These are phyloP conservation scores for Suillus occidentalis DNA, from an alignment of 768 basidiomycete genomes.

Conservation along the genomic window DNA sequence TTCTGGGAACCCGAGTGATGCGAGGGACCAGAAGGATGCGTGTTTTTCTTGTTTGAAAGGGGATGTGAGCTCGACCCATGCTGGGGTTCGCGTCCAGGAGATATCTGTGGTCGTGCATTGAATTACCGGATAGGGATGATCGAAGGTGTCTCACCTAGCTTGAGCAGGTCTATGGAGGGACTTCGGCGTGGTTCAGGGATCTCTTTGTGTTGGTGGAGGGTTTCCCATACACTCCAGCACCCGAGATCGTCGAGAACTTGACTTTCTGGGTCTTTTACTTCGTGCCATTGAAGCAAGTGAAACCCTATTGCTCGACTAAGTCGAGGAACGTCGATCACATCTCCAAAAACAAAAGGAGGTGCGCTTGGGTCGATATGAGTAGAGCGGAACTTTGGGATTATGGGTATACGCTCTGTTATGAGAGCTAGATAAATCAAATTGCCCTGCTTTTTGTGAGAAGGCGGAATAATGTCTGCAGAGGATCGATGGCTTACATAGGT, in stretches of 20 bases:
- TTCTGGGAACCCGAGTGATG: slow-evolving; percentile 25
- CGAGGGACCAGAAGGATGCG: slow-evolving; percentile 24
- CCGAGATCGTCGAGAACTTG: slow-evolving; percentile 14
- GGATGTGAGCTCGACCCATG: slow-evolving; percentile 21
- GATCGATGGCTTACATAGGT: slow-evolving; percentile 48
- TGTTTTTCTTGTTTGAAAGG: slow-evolving; percentile 18
- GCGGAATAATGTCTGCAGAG: not conserved
- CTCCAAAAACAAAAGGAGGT: slow-evolving; percentile 38
- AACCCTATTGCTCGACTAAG: slow-evolving; percentile 42
- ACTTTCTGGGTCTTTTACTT: slow-evolving; percentile 52
- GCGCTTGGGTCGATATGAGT: slow-evolving; percentile 51
- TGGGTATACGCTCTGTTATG: slow-evolving; percentile 58
- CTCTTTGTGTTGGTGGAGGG: slow-evolving; percentile 12
- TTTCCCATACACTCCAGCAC: slow-evolving; percentile 24
- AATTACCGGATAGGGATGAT: no score
- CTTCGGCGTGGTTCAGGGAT: slow-evolving; percentile 16
- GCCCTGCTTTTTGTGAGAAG: slow-evolving; percentile 36
- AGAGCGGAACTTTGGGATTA: slow-evolving; percentile 58
- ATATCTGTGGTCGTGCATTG: slow-evolving; percentile 18
- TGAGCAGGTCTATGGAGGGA: slow-evolving; percentile 1
- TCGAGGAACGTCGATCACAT: slow-evolving; percentile 44
- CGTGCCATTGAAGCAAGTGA: slow-evolving; percentile 62
- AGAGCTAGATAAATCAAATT: slow-evolving; percentile 61
- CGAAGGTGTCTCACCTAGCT: not conserved
- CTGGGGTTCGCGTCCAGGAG: slow-evolving; percentile 24